Evolutionary conservation across 129 eudicot genomes (phyloP), one percentile per base, ranked within the genome.

Genomic region (Heracleum sosnowskyi): DNA sequence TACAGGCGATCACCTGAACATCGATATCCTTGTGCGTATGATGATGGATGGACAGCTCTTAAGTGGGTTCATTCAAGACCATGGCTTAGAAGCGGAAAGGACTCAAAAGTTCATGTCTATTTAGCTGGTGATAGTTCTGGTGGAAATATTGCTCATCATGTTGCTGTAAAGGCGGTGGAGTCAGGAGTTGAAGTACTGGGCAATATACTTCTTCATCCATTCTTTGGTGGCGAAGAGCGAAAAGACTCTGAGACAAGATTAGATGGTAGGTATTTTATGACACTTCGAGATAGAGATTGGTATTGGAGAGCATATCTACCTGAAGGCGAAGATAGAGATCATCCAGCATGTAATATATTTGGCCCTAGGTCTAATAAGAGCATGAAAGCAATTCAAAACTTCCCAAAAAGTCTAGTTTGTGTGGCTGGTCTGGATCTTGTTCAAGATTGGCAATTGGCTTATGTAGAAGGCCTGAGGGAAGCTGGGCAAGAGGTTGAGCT

Each of bases 91-190:
- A 94, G 98, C 66, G 96, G 96, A 26, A 80, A 81, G 69, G 91
- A 86, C 55, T 74, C 77, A 0, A 91, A 87, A 60, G 98, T 84
- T 51, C 90, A 91, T 74, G 90, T 89, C 1, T 94, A 86, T 66
- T 64, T 94, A 28, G 93, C 96, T 34, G 98, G 98, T 0, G 98
- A 94, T 47, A 94, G 98, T 72, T 94, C 98, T 18, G 98, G 98
- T 29, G 98, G 98, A 20, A 94, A 94, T 68, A 94, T 94, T 11
- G 96, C 90, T 3, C 98, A 94, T 45, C 96, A 94, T 63, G 98
- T 94, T 22, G 96, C 97, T 0, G 90, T 90, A 0, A 79, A 78
- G 78, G 97, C 97, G 0, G 96, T 92, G 1, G 88, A 83, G 29
- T 85, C 87, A 13, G 93, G 90, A 1, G 85, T 93, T 12, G 88